Evolutionary conservation across 306 rosid species (phyloP).

Genomic region (Cicer judaicum): DNA sequence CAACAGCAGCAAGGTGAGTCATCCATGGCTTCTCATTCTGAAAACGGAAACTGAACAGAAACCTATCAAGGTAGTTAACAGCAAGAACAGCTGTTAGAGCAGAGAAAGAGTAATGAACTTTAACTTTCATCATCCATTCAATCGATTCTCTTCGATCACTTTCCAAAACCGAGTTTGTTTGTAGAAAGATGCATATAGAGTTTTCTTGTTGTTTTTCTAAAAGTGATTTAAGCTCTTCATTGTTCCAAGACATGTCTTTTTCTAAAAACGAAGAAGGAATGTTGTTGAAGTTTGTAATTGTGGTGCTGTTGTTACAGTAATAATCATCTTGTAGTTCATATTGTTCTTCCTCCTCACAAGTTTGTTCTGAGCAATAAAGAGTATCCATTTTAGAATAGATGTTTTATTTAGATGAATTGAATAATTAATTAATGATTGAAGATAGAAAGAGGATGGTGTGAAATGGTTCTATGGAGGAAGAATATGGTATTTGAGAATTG

Average conservation of each 20-base stretch:
- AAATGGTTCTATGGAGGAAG: too few relatives aligned
- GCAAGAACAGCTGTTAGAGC: conserved; percentile 80
- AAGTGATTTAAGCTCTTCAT: conserved; percentile 69
- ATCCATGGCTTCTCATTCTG: conserved; percentile 85
- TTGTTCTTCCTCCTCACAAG: conserved; percentile 55
- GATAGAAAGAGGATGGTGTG: too few relatives aligned
- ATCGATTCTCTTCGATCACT: conserved; percentile 62
- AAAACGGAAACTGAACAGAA: conserved; percentile 54
- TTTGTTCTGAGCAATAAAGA: conserved; percentile 76
- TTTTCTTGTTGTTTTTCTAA: conserved; percentile 58
- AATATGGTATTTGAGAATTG: too few relatives aligned
- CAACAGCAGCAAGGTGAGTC: conserved; percentile 80
- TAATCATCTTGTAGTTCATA: conserved; percentile 41
- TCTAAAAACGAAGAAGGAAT: conserved; percentile 46
- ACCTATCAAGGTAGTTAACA: conserved; percentile 78
- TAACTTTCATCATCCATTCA: conserved; percentile 79
- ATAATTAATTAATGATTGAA: too few relatives aligned
- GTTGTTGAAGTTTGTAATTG: conserved; percentile 18
- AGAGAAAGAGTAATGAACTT: conserved; percentile 68
- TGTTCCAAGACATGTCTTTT: conserved; percentile 74
- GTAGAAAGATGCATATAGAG: conserved; percentile 41
- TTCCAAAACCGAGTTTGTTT: conserved; percentile 40
- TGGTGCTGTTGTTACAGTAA: conserved; percentile 10
- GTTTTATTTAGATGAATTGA: too few relatives aligned
- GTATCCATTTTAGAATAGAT: conserved; percentile 44